Evolutionary conservation across 2,329 filamentous ascomycete species (phyloP), one percentile per base, ranked within the genome.

Genomic region (Cytospora piceae): DNA sequence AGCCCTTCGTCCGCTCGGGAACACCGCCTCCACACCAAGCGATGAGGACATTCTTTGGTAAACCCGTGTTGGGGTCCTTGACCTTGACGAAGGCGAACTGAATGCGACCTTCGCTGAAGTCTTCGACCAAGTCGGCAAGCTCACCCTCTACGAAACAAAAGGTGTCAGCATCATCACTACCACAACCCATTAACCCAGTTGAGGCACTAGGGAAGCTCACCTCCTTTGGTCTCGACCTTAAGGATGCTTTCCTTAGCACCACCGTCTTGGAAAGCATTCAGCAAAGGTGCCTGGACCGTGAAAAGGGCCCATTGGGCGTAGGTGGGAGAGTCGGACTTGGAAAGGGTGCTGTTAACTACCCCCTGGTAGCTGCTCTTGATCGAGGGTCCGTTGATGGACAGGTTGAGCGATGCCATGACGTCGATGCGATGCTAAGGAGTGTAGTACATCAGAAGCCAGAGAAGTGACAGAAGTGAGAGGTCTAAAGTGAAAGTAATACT

Each of bases 11-110:
- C 73, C 94, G 86, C 80, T 99, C 95, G n/a, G 95, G 95, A 20
- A 99, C 95, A 72, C 95, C 95, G 75, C 96, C 94, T 71, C 95
- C 95, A 77, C 95, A 99, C 91, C 95, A 99, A 71, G 91, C 94
- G 75, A 99, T 93, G 71, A 99, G 85, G 67, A 96, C 92, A 76
- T 89, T 91, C 82, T 99, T 99, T 58, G 94, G 93, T 20, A 99
- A 86, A 27, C 81, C 82, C 3, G 91, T 92, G 78, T 99, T 99
- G 63, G 93, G 91, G 76, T 99, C 95, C 77, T 94, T 97, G 81
- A 99, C 90, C 80, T 96, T 97, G 73, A 95, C 89, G 74, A 96
- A 98, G 32, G 93, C 95, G 79, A 97, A 99, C 79, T 99, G 95
- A 71, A 99, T 91, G 73, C 93, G 90, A 63, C 95, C 95, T 77